Conservation (phyloP, 75 land plant species). For the Sequoiadendron giganteum region DNA sequence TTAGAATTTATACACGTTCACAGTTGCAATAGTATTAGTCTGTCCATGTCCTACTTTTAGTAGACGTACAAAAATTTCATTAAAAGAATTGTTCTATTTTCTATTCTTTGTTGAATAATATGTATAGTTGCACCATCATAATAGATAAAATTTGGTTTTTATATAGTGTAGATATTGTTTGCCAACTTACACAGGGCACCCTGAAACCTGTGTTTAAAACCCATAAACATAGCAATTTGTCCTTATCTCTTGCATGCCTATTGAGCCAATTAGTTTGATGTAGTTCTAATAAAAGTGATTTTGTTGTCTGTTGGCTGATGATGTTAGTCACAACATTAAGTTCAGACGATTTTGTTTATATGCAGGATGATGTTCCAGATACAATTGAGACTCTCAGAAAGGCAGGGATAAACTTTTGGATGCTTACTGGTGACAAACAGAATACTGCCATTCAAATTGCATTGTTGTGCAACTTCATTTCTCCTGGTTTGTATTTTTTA, state of each 20-base stretch:
- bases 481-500: slow-evolving; percentile 59
- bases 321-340: not conserved
- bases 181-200: not conserved
- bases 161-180: not conserved
- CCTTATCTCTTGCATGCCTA: not conserved
- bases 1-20: not conserved
- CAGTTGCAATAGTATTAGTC: not conserved
- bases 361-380: slow-evolving; percentile 95
- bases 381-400: slow-evolving; percentile 84
- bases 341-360: not conserved
- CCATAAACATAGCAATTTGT: not conserved
- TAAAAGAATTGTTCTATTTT: not conserved
- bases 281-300: not conserved
- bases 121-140: not conserved
- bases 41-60: not conserved
- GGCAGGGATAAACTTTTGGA: slow-evolving; percentile 99
- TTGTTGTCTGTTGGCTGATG: not conserved
- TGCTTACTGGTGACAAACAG: slow-evolving; percentile 99
- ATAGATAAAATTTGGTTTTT: not conserved
- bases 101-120: not conserved
- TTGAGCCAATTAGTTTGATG: not conserved
- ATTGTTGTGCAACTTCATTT: slow-evolving; percentile 90
- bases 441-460: slow-evolving; percentile 96
- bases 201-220: not conserved
- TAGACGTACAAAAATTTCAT: not conserved